Conservation (phyloP, 1,284 basidiomycete genomes). For the Ceratobasidium sp. region DNA sequence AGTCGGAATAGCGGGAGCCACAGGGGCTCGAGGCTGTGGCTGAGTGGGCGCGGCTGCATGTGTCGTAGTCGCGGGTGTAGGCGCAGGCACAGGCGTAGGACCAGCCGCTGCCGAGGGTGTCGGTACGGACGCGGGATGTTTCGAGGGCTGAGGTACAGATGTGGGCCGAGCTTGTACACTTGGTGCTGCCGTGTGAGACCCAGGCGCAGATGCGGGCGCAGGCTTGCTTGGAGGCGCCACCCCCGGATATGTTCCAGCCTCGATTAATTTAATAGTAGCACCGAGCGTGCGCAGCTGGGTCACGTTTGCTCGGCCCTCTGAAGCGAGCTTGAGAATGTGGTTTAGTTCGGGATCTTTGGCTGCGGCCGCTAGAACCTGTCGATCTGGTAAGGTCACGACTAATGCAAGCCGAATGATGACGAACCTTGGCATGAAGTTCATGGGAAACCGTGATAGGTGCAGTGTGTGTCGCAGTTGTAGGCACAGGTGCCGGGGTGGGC, state of each 20-base stretch:
- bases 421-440: constrained; percentile 28
- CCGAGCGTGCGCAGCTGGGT: constrained; percentile 31
- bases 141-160: neutral
- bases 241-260: constrained; percentile 31
- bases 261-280: constrained; percentile 21
- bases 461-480: neutral
- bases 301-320: constrained; percentile 25
- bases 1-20: constrained; percentile 15
- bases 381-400: neutral
- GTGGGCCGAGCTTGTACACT: neutral
- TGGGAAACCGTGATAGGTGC: constrained; percentile 31
- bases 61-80: neutral
- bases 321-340: constrained; percentile 15
- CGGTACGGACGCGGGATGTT: neutral
- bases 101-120: neutral
- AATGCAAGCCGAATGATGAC: neutral
- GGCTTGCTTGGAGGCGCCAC: neutral
- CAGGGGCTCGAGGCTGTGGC: neutral
- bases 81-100: neutral
- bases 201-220: neutral
- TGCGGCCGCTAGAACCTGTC: constrained; percentile 35
- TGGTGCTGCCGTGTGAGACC: constrained; percentile 2
- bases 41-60: neutral
- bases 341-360: constrained; percentile 36
- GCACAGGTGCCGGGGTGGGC: neutral